Base-by-base conservation (phyloP, 2,329 filamentous ascomycete species). In the Alternaria brassicae region DNA sequence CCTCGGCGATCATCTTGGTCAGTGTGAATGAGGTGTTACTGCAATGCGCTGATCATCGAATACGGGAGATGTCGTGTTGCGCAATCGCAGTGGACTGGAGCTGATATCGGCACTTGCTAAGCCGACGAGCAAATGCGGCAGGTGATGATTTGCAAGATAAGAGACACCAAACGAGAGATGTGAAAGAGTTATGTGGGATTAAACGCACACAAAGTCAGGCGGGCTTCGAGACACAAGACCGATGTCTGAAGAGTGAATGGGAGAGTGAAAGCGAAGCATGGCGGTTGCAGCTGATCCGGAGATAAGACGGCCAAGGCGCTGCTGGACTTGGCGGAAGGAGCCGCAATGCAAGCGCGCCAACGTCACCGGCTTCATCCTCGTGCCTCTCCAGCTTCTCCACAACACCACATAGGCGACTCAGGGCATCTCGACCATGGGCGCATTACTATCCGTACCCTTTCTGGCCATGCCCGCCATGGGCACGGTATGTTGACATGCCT, bases 361-460 rank as follows among this genome's bases (percentile, higher is more conserved):
- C 63, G 65, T 69, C 63, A 60, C 61, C 53, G 59, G 63, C 56
- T 34, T 60, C 44, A 17, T 49, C 62, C 52, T 57, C 62, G 61
- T 60, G 48, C 60, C 56, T 60, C 45, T 34, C 41, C 52, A 51
- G 44, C 48, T 59, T 59, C 51, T 59, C 56, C 52, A 56, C 56
- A 56, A 51, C 58, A 48, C 55, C 41, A 60, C 56, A 32, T 41
- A 54, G 51, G 47, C 48, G 50, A 37, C 55, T 36, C 44, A 23
- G 52, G 34, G 28, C 56, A 69, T 59, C 67, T 53, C 69, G 63
- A 72, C 58, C 53, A 99, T 99, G 95, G 95, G 95, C 74, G 94
- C 92, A 69, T 82, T 96, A 72, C 85, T 99, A 55, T 97, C 94
- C 63, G 79, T 99, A 62, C 95, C 95, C 69, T 84, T 99, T 64